Conservation (phyloP, 1,284 basidiomycete species). For the Melanopsichium pennsylvanicum region DNA sequence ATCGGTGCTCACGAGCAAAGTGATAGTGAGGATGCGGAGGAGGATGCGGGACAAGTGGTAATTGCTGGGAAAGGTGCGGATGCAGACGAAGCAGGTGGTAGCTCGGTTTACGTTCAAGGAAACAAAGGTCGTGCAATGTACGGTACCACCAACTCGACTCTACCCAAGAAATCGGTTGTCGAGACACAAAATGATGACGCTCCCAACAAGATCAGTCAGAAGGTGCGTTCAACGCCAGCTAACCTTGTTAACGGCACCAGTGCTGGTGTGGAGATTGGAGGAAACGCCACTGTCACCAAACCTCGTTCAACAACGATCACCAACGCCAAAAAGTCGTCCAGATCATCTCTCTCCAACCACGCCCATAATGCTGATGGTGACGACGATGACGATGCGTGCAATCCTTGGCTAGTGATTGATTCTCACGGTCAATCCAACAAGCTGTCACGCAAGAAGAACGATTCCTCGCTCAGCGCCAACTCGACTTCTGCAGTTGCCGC, state of each 20-base stretch:
- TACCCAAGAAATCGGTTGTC: slow-evolving; percentile 10
- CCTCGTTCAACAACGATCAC: too few species aligned
- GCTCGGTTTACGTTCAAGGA: slow-evolving; percentile 27
- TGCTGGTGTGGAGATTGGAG: slow-evolving; percentile 13
- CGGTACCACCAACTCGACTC: slow-evolving; percentile 15
- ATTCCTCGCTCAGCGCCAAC: slow-evolving; percentile 1
- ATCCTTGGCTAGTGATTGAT: slow-evolving; percentile 45
- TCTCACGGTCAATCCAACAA: slow-evolving; percentile 6
- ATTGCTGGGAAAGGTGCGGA: not conserved
- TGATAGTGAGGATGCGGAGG: slow-evolving; percentile 15
- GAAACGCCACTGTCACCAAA: slow-evolving; percentile 8
- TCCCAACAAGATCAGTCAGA: too few species aligned
- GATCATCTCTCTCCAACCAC: slow-evolving; percentile 1
- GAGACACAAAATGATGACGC: too few species aligned
- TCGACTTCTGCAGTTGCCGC: slow-evolving; percentile 25
- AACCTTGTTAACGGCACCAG: not conserved
- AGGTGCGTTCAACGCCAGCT: too few species aligned
- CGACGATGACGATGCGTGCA: slow-evolving; percentile 19
- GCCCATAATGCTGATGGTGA: not conserved
- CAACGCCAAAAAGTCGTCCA: not conserved
- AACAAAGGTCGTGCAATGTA: slow-evolving; percentile 55
- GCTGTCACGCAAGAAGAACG: slow-evolving; percentile 49
- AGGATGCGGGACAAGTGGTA: slow-evolving; percentile 15
- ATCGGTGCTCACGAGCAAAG: slow-evolving; percentile 18
- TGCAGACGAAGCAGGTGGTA: not conserved